phyloP scores from a whole-genome alignment of 176 grass and related monocot genomes.

The Cenchrus fungigraminus region DNA sequence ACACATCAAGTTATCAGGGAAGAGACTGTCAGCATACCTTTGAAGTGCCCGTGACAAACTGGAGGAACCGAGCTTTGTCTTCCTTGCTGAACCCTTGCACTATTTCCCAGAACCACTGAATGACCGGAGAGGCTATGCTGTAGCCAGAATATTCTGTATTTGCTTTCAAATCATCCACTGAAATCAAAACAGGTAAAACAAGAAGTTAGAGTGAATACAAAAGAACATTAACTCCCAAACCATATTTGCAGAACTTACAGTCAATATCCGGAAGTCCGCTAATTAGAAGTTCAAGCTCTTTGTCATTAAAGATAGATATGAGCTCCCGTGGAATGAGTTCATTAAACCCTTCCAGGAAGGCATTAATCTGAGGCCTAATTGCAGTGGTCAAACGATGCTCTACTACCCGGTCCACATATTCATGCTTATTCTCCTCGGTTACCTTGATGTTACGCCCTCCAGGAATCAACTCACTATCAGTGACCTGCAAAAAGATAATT shows the following conservation, averaged over 20 bases:
- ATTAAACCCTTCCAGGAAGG: constrained; percentile 90
- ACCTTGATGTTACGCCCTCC: constrained; percentile 89
- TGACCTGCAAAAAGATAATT: constrained; percentile 67
- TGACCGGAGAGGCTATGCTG: constrained; percentile 91
- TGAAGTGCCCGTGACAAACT: constrained; percentile 98
- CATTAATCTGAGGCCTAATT: constrained; percentile 97
- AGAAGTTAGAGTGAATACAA: background rate
- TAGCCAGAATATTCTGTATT: constrained; percentile 99
- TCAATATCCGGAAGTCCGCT: constrained; percentile 98
- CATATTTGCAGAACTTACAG: constrained; percentile 60
- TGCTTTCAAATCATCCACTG: constrained; percentile 96
- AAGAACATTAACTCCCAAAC: background rate
- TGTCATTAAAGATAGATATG: constrained; percentile 98
- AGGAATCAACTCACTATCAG: constrained; percentile 97
- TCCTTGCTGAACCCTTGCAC: constrained; percentile 96
- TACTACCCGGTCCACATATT: constrained; percentile 84
- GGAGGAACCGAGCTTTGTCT: constrained; percentile 97
- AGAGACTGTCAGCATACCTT: constrained; percentile 61
- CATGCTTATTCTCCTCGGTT: constrained; percentile 96
- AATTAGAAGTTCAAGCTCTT: constrained; percentile 95
- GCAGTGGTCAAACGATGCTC: constrained; percentile 95
- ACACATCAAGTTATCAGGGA: background rate
- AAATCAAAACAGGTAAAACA: constrained; percentile 32
- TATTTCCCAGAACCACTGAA: constrained; percentile 99
- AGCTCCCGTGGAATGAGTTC: constrained; percentile 84